Evolutionary conservation across 805 yeast genomes (phyloP).

Genomic region (Candida xyloterini): DNA sequence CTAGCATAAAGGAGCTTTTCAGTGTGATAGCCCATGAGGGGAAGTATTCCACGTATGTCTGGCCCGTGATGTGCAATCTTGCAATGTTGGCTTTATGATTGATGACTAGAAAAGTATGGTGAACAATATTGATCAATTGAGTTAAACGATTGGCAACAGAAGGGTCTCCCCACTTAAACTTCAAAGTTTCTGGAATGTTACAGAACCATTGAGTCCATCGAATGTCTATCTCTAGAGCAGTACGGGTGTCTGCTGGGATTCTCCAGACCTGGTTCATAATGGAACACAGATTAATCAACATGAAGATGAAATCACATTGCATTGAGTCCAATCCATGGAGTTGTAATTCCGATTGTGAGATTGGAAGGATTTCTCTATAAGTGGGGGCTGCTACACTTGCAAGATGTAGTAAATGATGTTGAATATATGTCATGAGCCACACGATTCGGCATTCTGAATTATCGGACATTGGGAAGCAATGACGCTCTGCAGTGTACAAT

Average conservation of each 20-base stretch:
- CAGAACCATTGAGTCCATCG: constrained; percentile 73
- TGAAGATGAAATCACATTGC: constrained; percentile 11
- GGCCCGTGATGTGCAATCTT: constrained; percentile 22
- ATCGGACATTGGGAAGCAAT: constrained; percentile 58
- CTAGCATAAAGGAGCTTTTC: constrained; percentile 8
- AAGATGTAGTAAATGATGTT: constrained; percentile 12
- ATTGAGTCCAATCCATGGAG: constrained; percentile 8
- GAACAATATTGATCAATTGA: constrained; percentile 59
- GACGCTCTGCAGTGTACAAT: constrained; percentile 67
- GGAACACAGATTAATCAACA: constrained; percentile 4
- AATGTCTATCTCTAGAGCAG: constrained; percentile 41
- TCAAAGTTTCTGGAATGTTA: constrained; percentile 55
- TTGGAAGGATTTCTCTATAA: background rate
- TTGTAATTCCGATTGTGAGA: constrained; percentile 7
- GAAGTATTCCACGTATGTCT: constrained; percentile 4
- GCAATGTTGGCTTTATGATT: constrained; percentile 64
- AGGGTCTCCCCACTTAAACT: constrained; percentile 47
- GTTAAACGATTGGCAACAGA: constrained; percentile 41
- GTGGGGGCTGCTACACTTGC: constrained; percentile 1
- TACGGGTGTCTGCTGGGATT: constrained; percentile 3
- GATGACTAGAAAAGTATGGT: constrained; percentile 63
- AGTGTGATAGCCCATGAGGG: constrained; percentile 15
- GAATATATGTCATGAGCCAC: constrained; percentile 64
- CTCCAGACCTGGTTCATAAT: constrained; percentile 6
- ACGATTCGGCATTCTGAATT: constrained; percentile 34